Percentiles rank a stretch among this genome's conserved stretches.
These are phyloP conservation scores for Ceratocystiopsis sp. DNA, from an alignment of 2,329 filamentous ascomycete species.

Conservation along the genomic window DNA sequence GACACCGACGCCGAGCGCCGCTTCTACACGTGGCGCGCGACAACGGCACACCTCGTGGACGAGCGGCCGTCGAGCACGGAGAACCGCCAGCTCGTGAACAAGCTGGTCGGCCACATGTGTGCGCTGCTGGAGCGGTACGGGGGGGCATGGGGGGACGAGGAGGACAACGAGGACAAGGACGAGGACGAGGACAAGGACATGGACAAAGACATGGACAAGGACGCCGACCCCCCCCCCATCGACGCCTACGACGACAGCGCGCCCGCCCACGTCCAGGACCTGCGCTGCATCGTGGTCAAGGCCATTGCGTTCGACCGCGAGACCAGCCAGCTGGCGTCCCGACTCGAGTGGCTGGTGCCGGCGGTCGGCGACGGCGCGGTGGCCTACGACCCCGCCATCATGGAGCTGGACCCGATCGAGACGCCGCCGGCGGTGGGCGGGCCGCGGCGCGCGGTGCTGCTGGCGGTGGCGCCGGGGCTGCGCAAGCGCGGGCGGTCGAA, in stretches of 20 bases:
- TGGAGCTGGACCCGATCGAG: conserved; percentile 1
- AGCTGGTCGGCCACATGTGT: conserved; percentile 3
- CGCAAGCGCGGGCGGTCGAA: conserved; percentile 4
- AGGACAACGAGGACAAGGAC: neutral
- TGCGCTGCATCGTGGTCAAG: conserved; percentile 3
- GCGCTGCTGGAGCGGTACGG: neutral
- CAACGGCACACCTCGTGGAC: conserved; percentile 2
- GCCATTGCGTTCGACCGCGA: conserved; percentile 5
- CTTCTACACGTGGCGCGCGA: conserved; percentile 6
- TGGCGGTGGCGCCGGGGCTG: conserved; percentile 1
- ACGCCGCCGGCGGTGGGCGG: neutral
- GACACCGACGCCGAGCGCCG: conserved; percentile 4
- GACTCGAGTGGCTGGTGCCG: conserved; percentile 2
- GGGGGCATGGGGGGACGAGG: neutral
- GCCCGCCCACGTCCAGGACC: conserved; percentile 1
- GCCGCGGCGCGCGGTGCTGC: conserved; percentile 1
- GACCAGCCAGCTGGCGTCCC: conserved; percentile 4
- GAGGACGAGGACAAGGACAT: neutral
- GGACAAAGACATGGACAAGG: too few relatives aligned
- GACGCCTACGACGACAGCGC: conserved; percentile 1
- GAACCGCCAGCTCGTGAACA: neutral
- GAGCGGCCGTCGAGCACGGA: neutral
- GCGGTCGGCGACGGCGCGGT: neutral
- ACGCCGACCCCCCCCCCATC: neutral
- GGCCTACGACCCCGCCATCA: conserved; percentile 1